phyloP scores from a whole-genome alignment of 148 eudicot genomes.

The Vaccinium macrocarpon region DNA sequence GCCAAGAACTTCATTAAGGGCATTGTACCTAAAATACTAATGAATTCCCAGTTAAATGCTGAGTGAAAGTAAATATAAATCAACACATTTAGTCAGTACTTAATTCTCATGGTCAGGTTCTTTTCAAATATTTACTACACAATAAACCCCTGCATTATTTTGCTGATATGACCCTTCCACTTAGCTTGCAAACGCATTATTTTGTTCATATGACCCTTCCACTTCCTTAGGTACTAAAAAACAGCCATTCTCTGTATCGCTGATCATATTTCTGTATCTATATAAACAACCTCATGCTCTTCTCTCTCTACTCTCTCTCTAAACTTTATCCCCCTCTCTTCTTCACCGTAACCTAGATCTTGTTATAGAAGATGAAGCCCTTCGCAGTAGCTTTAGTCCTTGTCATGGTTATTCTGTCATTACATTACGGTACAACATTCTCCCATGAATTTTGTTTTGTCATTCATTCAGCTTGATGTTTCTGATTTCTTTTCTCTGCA shows the following conservation, averaged over 20 bases:
- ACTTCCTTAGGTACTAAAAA: background rate
- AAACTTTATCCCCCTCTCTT: background rate
- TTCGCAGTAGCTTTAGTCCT: background rate
- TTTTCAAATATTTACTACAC: background rate
- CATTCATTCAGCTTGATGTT: background rate
- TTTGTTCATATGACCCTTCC: background rate
- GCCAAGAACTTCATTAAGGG: too few relatives aligned
- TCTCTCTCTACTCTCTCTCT: background rate
- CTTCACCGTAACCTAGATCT: background rate
- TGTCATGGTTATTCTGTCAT: background rate
- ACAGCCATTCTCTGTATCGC: background rate
- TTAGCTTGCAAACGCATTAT: background rate
- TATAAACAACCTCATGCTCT: too few relatives aligned
- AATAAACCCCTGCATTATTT: background rate
- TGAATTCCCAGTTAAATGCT: too few relatives aligned
- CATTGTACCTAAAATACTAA: too few relatives aligned
- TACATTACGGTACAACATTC: slow-evolving; percentile 4
- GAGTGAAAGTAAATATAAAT: background rate
- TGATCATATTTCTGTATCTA: background rate
- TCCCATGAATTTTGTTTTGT: background rate
- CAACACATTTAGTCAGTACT: background rate
- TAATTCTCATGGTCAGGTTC: background rate
- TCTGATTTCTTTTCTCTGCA: background rate
- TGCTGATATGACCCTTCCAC: slow-evolving; percentile 6
- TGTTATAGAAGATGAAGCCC: background rate